Evolutionary conservation across 331 rosid species (phyloP).

Genomic region (Malus hybrid): DNA sequence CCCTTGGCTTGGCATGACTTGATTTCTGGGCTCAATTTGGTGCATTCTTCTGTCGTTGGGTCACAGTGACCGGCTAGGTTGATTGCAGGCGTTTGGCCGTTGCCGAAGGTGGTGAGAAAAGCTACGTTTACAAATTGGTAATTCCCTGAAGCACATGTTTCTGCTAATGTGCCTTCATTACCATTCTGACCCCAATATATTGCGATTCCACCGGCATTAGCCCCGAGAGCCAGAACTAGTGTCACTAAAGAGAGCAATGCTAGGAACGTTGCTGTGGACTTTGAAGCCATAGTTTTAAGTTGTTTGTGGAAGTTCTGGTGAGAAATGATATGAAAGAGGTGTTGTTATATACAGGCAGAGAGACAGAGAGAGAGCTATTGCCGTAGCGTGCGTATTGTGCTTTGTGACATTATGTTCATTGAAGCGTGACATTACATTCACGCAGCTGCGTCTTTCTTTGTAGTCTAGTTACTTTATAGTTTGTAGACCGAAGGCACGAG

Average conservation of each 20-base stretch:
- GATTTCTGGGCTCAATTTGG: constrained; percentile 22
- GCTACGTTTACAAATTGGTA: constrained; percentile 39
- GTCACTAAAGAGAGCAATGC: neutral
- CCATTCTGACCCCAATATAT: constrained; percentile 41
- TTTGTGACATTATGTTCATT: neutral
- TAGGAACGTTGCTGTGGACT: neutral
- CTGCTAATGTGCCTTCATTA: constrained; percentile 26
- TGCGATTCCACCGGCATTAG: constrained; percentile 27
- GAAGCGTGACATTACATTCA: neutral
- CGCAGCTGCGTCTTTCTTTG: neutral
- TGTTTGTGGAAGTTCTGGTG: neutral
- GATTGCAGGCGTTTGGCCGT: constrained; percentile 20
- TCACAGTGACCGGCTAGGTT: constrained; percentile 46
- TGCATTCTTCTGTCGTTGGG: constrained; percentile 1
- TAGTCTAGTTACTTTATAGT: neutral
- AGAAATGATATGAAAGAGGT: neutral
- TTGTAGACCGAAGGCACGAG: neutral
- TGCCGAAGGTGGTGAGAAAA: constrained; percentile 35
- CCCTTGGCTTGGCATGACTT: constrained; percentile 29
- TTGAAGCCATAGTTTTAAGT: neutral
- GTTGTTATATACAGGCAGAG: neutral
- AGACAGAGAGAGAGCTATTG: neutral
- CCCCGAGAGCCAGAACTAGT: neutral
- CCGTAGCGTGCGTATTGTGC: neutral
- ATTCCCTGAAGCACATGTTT: constrained; percentile 35